Base-by-base conservation (phyloP, 495 filamentous ascomycete genomes). In the Xanthoparmelia taractica region DNA sequence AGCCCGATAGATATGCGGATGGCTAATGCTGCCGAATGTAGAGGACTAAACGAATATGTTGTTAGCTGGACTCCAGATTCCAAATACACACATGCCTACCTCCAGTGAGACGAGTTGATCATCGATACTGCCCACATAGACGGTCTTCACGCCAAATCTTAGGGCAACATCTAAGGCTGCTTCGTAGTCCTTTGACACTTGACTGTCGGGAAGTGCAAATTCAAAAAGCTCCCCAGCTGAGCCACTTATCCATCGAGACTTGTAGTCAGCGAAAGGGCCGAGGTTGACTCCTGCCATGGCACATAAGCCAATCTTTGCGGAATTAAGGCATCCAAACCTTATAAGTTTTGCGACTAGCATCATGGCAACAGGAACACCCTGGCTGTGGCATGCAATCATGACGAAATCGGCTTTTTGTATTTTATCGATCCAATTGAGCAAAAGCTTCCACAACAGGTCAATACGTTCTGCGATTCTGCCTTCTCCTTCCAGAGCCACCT, bases 271-370 rank as follows among this genome's bases (percentile, higher is more conserved):
- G 74, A 97, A 97, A 4, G 94, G 94, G 0, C 94, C 94, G 18
- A 96, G 80, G 48, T 94, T 96, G 17, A 98, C 91, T 34, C 94
- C 94, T 47, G 94, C 93, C 91, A 96, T 96, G 7, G 91, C 91
- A 70, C 91, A 96, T 4, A 96, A 75, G 0, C 91, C 90, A 36
- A 96, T 84, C 59, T 80, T 82, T 18, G 87, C 80, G 6, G 82
- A 78, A 18, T 82, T 82, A 25, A 96, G 78, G 62, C 85, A 96
- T 73, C 73, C 90, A 76, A 82, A 92, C 23, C 80, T 84, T 61
- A 97, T 92, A 37, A 98, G 76, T 71, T 95, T 95, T 2, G 92
- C 91, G 29, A 97, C 79, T n/a, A 98, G 78, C 86, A 96, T 96
- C 59, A 96, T 83, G 8, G 87, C 87, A 0, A 98, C 94, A 1